Conservation (phyloP, 1,284 basidiomycete species). For the Trichosporon asahii region DNA sequence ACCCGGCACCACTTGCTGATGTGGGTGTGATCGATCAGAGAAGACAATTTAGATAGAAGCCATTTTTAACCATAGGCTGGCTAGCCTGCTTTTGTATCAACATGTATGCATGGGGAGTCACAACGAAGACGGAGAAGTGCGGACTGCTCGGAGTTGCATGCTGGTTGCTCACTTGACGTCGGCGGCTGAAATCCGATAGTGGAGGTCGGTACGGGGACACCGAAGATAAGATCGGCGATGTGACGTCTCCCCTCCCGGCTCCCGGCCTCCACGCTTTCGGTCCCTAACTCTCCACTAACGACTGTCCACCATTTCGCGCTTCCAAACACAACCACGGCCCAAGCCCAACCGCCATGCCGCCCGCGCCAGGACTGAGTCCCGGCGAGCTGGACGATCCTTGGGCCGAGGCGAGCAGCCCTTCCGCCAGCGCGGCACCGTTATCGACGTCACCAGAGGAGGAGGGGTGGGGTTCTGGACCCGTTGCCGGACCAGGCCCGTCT, state of each 20-base stretch:
- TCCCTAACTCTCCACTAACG: neutral
- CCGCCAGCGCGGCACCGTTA: neutral
- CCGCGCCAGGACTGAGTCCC: neutral
- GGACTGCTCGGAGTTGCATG: neutral
- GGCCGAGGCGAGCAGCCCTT: neutral
- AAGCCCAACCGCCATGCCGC: neutral
- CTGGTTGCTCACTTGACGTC: neutral
- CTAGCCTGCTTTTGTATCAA: slow-evolving; percentile 9
- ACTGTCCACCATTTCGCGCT: neutral
- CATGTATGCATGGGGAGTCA: slow-evolving; percentile 6
- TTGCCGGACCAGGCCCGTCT: neutral
- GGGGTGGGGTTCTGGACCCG: neutral
- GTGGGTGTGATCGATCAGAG: slow-evolving; percentile 36
- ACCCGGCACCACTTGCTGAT: slow-evolving; percentile 74
- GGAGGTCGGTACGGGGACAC: slow-evolving; percentile 8
- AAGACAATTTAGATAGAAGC: neutral
- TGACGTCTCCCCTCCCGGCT: slow-evolving; percentile 2
- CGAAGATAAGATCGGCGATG: slow-evolving; percentile 11
- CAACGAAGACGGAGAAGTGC: neutral
- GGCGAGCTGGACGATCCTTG: slow-evolving; percentile 7
- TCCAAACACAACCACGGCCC: neutral
- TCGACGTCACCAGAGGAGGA: neutral
- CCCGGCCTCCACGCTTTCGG: neutral
- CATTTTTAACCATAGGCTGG: slow-evolving; percentile 4
- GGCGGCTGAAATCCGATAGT: neutral